Base-by-base conservation (phyloP, 176 grass and related monocot genomes). In the Paspalum notatum region DNA sequence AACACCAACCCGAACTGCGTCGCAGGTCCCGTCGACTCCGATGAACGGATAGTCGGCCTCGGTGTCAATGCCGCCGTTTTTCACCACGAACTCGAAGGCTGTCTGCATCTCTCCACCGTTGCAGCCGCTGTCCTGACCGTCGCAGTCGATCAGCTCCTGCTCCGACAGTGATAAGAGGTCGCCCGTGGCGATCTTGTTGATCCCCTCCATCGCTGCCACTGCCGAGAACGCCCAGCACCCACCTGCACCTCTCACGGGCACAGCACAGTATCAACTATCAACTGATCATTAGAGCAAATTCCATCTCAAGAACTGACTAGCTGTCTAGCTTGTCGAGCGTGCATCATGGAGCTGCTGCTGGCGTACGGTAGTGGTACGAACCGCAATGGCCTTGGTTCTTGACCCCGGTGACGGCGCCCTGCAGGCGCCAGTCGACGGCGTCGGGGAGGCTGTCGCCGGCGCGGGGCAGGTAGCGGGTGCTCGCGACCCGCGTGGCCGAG, bases 141-240 rank as follows among this genome's bases (percentile, higher is more conserved):
- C 74, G 57, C 90, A 92, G 72, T 92, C 86, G 7, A 92, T 87
- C 7, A 92, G 48, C 71, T 92, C 90, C 70, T 92, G 90, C 81
- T 92, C 86, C 3, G 90, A 92, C 1, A 92, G 80, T 2, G 83
- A 83, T 5, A 89, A 57, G 44, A 92, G 80, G 39, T 83, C 26
- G 21, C 86, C 83, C 3, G 86, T 92, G 32, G 79, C 67, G 24
- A 92, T 92, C 13, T 82, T 71, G 53, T 86, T 92, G 67, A 88
- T 83, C 16, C 86, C 86, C 41, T 92, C 90, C 37, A 92, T 82
- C 2, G 90, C 90, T 4, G 83, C 90, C 3, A 88, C 78, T 4
- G 90, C 68, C 5, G 57, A 77, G 42, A 77, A 77, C 42, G 57
- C 74, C 74, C 57, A 77, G 57, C 74, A 77, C 14, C 58, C 78